Conservation (phyloP, 768 basidiomycete species). For the Pulveroboletus sp. region DNA sequence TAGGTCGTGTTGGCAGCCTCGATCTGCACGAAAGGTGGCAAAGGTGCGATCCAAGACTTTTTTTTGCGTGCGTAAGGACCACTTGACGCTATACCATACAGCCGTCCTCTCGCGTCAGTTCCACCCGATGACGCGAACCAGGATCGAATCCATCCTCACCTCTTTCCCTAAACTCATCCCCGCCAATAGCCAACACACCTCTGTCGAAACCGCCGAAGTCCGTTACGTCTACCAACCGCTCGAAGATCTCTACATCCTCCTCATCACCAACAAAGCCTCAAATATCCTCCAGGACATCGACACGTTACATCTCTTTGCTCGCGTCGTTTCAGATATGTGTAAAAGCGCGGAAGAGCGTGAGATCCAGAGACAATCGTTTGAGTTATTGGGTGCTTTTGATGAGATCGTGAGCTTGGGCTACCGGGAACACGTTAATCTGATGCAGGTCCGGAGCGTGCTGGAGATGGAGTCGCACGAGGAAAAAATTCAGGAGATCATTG, state of each 20-base stretch:
- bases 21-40: conserved; percentile 92
- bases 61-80: neutral
- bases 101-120: conserved; percentile 97
- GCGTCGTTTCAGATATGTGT: conserved; percentile 90
- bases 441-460: conserved; percentile 71
- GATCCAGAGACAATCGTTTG: conserved; percentile 86
- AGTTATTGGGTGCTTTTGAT: conserved; percentile 92
- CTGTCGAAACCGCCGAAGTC: conserved; percentile 92
- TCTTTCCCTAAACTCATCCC: conserved; percentile 98
- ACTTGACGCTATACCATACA: conserved; percentile 25
- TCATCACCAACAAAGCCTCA: conserved; percentile 98
- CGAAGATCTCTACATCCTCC: conserved; percentile 93
- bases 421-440: conserved; percentile 70
- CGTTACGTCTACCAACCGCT: conserved; percentile 96
- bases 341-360: conserved; percentile 83
- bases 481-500: conserved; percentile 97
- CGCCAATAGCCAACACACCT: conserved; percentile 89
- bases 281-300: conserved; percentile 99
- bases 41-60: conserved; percentile 54
- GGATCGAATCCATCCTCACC: conserved; percentile 92
- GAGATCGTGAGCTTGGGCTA: conserved; percentile 92
- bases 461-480: conserved; percentile 93
- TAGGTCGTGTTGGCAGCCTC: conserved; percentile 92
- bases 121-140: conserved; percentile 83
- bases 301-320: conserved; percentile 89